Conservation (phyloP, 352 stramenopile genomes). For the Phytophthora agathidicida region DNA sequence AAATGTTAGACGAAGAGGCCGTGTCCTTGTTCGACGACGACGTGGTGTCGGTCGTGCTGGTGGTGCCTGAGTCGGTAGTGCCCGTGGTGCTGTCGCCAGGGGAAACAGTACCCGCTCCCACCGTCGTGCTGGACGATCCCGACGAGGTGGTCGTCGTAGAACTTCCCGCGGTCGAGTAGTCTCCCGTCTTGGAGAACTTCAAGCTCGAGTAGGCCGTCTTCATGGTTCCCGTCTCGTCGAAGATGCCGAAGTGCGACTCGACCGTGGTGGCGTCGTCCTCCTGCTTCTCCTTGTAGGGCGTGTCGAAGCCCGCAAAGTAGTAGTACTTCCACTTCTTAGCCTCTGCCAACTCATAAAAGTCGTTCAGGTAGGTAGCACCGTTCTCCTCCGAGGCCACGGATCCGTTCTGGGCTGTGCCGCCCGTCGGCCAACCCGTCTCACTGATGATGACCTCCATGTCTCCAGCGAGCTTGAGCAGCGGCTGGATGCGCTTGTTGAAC, state of each 20-base stretch:
- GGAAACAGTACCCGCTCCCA: constrained; percentile 30
- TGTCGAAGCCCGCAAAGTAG: constrained; percentile 89
- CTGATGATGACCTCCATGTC: constrained; percentile 83
- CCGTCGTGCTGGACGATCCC: constrained; percentile 23
- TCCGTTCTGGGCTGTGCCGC: constrained; percentile 61
- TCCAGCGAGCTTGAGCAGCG: constrained; percentile 63
- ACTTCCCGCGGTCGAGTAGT: constrained; percentile 31
- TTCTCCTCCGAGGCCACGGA: constrained; percentile 63
- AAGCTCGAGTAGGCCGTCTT: constrained; percentile 69
- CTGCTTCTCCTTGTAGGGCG: constrained; percentile 75
- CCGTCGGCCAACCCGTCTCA: constrained; percentile 83
- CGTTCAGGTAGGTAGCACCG: constrained; percentile 71
- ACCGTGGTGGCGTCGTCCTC: constrained; percentile 53
- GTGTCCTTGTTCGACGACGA: constrained; percentile 26
- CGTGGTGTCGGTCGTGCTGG: constrained; percentile 20
- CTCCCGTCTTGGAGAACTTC: constrained; percentile 51
- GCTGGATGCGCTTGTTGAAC: constrained; percentile 79
- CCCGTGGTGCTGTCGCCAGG: constrained; percentile 20
- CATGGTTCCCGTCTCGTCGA: constrained; percentile 61
- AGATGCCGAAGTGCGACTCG: constrained; percentile 83
- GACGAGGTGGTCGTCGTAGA: constrained; percentile 19
- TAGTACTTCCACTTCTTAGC: constrained; percentile 85
- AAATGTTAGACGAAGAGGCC: constrained; percentile 23
- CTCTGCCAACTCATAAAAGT: constrained; percentile 75
- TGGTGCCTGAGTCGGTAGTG: constrained; percentile 20